Conservation (phyloP, 2,329 filamentous ascomycete genomes). For the Aspergillus quadricinctus region DNA sequence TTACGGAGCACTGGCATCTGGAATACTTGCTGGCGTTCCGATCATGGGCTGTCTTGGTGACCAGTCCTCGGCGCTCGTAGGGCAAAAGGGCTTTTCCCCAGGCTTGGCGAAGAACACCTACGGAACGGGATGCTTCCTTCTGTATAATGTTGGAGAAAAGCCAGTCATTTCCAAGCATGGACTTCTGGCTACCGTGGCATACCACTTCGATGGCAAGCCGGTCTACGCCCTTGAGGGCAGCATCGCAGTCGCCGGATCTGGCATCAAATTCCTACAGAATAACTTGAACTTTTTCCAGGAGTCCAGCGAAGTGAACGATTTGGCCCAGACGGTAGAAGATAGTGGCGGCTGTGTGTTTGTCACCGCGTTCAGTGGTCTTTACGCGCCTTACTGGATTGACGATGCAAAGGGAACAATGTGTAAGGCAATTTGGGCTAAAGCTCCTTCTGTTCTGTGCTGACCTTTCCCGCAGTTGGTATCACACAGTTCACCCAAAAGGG, state of each 20-base stretch:
- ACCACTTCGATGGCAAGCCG: conserved; percentile 67
- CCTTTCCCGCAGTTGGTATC: conserved; percentile 58
- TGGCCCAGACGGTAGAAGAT: conserved; percentile 62
- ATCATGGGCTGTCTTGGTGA: conserved; percentile 82
- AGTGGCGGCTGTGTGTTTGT: conserved; percentile 84
- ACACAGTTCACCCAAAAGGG: conserved; percentile 80
- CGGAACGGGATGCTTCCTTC: conserved; percentile 81
- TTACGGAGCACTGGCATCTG: conserved; percentile 64
- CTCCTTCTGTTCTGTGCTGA: conserved; percentile 3
- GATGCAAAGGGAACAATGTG: conserved; percentile 85
- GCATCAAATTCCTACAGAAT: conserved; percentile 69
- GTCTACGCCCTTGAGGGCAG: conserved; percentile 81
- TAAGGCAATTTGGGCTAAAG: conserved; percentile 32
- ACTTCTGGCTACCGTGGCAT: conserved; percentile 77
- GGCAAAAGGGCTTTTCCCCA: conserved; percentile 76
- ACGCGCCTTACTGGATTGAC: conserved; percentile 92
- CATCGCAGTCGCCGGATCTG: conserved; percentile 75
- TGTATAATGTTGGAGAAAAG: conserved; percentile 81
- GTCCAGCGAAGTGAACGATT: conserved; percentile 58
- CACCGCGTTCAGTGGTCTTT: conserved; percentile 84
- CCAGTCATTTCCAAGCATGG: conserved; percentile 81
- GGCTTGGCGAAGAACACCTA: conserved; percentile 89
- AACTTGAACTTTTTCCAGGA: conserved; percentile 59
- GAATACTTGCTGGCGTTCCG: conserved; percentile 61
- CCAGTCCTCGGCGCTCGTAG: conserved; percentile 79